phyloP scores from a whole-genome alignment of 345 rosid genomes.

The Crucihimalaya himalaica region DNA sequence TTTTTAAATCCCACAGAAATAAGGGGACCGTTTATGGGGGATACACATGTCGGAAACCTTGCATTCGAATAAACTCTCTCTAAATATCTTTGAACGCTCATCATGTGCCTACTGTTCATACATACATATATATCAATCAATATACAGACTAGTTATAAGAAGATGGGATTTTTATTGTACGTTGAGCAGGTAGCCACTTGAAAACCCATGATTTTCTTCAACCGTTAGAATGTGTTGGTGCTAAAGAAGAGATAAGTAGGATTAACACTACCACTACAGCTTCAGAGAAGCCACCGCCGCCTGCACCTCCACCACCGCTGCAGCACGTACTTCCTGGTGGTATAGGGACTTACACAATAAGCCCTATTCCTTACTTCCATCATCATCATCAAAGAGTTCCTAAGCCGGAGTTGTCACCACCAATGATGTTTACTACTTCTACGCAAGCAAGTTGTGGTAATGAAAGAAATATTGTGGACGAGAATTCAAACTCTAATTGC shows the following conservation, averaged over 20 bases:
- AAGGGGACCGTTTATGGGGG: conserved; percentile 26
- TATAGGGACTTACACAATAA: conserved; percentile 84
- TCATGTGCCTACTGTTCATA: background rate
- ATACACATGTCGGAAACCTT: conserved; percentile 9
- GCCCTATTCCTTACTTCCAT: conserved; percentile 65
- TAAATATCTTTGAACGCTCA: background rate
- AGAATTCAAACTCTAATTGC: conserved; percentile 64
- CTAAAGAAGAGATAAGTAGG: conserved; percentile 54
- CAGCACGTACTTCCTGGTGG: conserved; percentile 87
- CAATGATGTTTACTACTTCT: conserved; percentile 35
- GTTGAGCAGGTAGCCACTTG: conserved; percentile 53
- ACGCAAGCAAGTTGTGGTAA: conserved; percentile 54
- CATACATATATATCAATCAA: background rate
- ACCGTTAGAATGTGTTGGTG: conserved; percentile 59
- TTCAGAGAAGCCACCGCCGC: conserved; percentile 59
- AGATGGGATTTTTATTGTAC: background rate
- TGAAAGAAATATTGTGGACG: conserved; percentile 64
- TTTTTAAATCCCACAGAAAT: conserved; percentile 24
- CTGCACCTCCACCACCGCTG: conserved; percentile 52
- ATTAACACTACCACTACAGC: conserved; percentile 44
- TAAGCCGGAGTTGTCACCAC: conserved; percentile 68
- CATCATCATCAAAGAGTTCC: conserved; percentile 52
- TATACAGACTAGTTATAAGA: background rate
- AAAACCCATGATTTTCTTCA: conserved; percentile 85
- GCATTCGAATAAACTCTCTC: background rate